These are phyloP conservation scores for Talaromyces sp. DNA, from an alignment of 2,329 filamentous ascomycete species.

Conservation along the genomic window DNA sequence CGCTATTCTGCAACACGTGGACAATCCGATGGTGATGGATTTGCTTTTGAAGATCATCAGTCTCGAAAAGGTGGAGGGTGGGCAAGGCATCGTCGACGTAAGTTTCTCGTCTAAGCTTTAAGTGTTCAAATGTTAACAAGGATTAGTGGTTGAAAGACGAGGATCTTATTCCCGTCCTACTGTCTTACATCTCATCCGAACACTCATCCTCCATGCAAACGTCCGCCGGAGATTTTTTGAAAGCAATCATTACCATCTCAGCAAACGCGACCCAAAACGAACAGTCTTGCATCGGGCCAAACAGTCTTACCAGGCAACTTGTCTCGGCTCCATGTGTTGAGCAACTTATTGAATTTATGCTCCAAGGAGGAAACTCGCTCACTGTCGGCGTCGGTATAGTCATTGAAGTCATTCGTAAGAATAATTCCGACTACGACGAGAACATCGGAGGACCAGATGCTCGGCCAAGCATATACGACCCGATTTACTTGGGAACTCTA, in stretches of 20 bases:
- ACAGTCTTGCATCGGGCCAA: constrained; percentile 97
- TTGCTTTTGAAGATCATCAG: constrained; percentile 94
- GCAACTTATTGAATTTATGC: constrained; percentile 84
- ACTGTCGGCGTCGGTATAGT: constrained; percentile 96
- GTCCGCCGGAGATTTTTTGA: constrained; percentile 93
- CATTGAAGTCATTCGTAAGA: constrained; percentile 98
- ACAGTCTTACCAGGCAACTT: constrained; percentile 90
- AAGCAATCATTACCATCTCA: constrained; percentile 97
- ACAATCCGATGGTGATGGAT: constrained; percentile 98
- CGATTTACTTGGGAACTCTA: constrained; percentile 90
- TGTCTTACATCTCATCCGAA: constrained; percentile 81
- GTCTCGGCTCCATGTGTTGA: constrained; percentile 83
- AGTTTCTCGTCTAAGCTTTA: constrained; percentile 30
- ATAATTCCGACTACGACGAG: constrained; percentile 98
- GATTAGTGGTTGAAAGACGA: constrained; percentile 84
- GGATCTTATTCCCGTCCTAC: constrained; percentile 77
- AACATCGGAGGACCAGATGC: constrained; percentile 76
- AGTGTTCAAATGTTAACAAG: constrained; percentile 13
- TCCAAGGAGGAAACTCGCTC: constrained; percentile 85
- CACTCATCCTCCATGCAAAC: constrained; percentile 90
- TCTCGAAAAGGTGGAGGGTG: constrained; percentile 85
- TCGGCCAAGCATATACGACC: constrained; percentile 78
- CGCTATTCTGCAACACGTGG: constrained; percentile 86
- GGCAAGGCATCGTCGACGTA: constrained; percentile 90
- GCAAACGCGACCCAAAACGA: constrained; percentile 98